Conservation (phyloP, 1,284 basidiomycete species). For the Apiotrichum sp. region DNA sequence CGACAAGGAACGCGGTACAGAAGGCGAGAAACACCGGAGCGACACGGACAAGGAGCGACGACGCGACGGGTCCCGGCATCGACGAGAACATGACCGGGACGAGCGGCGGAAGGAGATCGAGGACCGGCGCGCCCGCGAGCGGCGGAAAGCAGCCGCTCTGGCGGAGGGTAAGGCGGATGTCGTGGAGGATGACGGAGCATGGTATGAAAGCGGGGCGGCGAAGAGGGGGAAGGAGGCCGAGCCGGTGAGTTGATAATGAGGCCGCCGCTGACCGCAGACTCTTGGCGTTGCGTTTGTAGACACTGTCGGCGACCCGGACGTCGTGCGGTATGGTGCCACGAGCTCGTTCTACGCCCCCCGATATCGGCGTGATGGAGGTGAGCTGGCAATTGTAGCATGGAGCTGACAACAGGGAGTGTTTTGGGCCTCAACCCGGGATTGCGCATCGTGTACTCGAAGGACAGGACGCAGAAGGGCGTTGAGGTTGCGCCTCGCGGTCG, state of each 20-base stretch:
- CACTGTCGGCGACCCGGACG: constrained; percentile 29
- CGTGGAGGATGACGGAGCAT: constrained; percentile 20
- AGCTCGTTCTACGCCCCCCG: constrained; percentile 23
- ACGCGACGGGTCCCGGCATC: constrained; percentile 3
- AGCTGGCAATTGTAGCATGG: background rate
- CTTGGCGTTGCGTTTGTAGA: constrained; percentile 24
- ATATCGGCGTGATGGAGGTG: constrained; percentile 29
- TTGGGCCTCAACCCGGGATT: constrained; percentile 23
- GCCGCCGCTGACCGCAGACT: no score
- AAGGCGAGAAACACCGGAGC: background rate
- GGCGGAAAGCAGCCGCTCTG: background rate
- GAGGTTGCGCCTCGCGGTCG: constrained; percentile 31
- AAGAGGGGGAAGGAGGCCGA: no score
- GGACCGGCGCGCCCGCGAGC: constrained; percentile 9
- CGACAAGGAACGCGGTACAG: constrained; percentile 8
- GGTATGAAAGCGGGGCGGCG: constrained; percentile 35
- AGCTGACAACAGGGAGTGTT: constrained; percentile 19
- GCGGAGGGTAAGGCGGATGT: background rate
- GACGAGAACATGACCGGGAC: constrained; percentile 4
- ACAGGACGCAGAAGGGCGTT: constrained; percentile 28
- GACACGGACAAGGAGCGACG: constrained; percentile 4
- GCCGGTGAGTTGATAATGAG: no score
- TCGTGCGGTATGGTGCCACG: constrained; percentile 18
- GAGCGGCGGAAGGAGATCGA: constrained; percentile 15
- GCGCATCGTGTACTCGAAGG: constrained; percentile 23